These are phyloP conservation scores for Fomitopsis serialis DNA, from an alignment of 768 basidiomycete genomes.

Conservation along the genomic window DNA sequence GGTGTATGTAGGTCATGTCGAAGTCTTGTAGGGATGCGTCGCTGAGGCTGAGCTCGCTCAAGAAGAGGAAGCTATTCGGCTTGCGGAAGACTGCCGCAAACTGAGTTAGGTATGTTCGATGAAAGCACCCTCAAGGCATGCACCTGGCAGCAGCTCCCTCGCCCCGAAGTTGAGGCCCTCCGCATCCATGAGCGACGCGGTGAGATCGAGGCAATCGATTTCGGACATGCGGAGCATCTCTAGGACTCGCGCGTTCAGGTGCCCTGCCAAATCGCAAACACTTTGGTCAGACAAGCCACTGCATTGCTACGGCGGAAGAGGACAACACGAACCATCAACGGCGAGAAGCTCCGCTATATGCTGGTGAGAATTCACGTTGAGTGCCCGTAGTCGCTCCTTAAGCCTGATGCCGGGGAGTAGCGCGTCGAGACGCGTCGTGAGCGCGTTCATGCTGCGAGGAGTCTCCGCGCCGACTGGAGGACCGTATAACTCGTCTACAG, in stretches of 20 bases:
- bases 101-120: slow-evolving; percentile 4
- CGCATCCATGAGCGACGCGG: slow-evolving; percentile 39
- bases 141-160: slow-evolving; percentile 40
- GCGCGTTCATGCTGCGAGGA: slow-evolving; percentile 28
- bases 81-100: slow-evolving; percentile 39
- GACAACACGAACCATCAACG: slow-evolving; percentile 12
- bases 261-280: slow-evolving; percentile 28
- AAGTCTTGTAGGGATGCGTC: slow-evolving; percentile 39
- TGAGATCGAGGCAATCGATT: slow-evolving; percentile 39
- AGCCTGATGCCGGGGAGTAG: slow-evolving; percentile 46
- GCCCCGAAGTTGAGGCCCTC: slow-evolving; percentile 46
- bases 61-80: slow-evolving; percentile 44
- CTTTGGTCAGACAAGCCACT: neutral
- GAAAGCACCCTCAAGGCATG: slow-evolving; percentile 2
- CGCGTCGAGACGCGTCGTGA: slow-evolving; percentile 35
- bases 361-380: slow-evolving; percentile 34
- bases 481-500: slow-evolving; percentile 37
- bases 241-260: slow-evolving; percentile 41
- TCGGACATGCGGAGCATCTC: slow-evolving; percentile 41
- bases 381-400: slow-evolving; percentile 31
- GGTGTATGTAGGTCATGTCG: slow-evolving; percentile 47
- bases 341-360: slow-evolving; percentile 30
- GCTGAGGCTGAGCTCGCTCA: slow-evolving; percentile 46
- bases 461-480: slow-evolving; percentile 36
- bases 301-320: too few relatives aligned